phyloP scores from a whole-genome alignment of 352 stramenopile species.

The Globisporangium camurandrum region DNA sequence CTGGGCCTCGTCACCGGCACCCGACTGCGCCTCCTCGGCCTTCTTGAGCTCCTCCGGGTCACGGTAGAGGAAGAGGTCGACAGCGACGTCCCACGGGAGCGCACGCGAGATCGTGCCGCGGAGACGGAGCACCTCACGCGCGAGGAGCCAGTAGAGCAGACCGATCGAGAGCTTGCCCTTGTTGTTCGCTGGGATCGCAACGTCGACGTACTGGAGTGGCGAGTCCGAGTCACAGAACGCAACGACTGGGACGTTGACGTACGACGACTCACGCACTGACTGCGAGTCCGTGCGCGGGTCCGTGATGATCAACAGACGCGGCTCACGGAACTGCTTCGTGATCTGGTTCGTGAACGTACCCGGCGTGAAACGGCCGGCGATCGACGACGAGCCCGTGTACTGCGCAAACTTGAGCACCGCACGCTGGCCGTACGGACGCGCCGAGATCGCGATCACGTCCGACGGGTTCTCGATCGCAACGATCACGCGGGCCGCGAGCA shows the following conservation, averaged over 20 bases:
- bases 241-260: constrained; percentile 99
- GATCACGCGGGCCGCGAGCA: constrained; percentile 99
- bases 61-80: constrained; percentile 99
- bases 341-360: constrained; percentile 99
- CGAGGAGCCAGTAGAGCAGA: constrained; percentile 99
- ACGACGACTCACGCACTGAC: constrained; percentile 96
- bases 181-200: constrained; percentile 99
- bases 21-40: constrained; percentile 94
- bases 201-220: constrained; percentile 98
- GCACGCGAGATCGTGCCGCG: constrained; percentile 94
- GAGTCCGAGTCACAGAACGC: constrained; percentile 99
- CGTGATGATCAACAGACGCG: constrained; percentile 98
- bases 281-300: constrained; percentile 98
- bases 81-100: constrained; percentile 96
- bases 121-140: constrained; percentile 97
- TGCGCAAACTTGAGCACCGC: constrained; percentile 99
- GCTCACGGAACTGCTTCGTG: constrained; percentile 99
- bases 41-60: constrained; percentile 99
- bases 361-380: constrained; percentile 98
- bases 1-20: constrained; percentile 69
- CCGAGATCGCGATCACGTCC: constrained; percentile 99
- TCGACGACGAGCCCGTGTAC: constrained; percentile 97
- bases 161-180: constrained; percentile 99
- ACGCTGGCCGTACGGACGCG: constrained; percentile 98
- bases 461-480: constrained; percentile 99